These are phyloP conservation scores for Volvox reticuliferus DNA, from an alignment of 139 green algal species.

Conservation along the genomic window DNA sequence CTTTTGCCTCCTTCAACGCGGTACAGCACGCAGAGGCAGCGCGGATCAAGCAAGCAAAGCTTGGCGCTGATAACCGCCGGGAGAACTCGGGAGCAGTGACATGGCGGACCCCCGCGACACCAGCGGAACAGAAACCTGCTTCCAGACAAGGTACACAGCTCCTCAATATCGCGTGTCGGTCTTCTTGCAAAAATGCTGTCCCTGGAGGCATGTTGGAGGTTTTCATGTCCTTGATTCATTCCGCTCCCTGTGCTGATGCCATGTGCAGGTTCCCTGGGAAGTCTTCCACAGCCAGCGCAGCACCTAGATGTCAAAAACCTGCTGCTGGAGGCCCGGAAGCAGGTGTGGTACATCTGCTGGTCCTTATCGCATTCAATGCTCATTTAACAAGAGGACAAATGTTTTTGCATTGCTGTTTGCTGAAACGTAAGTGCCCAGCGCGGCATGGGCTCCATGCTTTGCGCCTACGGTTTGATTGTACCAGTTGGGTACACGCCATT, in stretches of 20 bases:
- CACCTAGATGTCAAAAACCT: constrained; percentile 1
- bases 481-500: too few species aligned
- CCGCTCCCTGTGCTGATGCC: background rate
- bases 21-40: constrained; percentile 1
- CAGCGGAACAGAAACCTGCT: background rate
- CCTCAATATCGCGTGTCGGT: background rate
- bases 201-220: too few species aligned
- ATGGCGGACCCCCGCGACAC: constrained; percentile 6
- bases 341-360: background rate
- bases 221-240: too few species aligned
- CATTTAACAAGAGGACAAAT: too few species aligned
- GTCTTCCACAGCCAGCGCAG: background rate
- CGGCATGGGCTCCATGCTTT: too few species aligned
- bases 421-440: too few species aligned
- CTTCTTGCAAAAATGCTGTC: too few species aligned
- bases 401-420: too few species aligned
- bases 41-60: constrained; percentile 26
- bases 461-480: too few species aligned
- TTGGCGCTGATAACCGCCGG: background rate
- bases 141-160: constrained; percentile 3
- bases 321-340: background rate
- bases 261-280: constrained; percentile 20
- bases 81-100: constrained; percentile 12
- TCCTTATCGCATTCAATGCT: too few species aligned
- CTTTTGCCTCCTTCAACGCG: constrained; percentile 2